Conservation (phyloP, 208 protist species). For the Acanthamoeba castellanii region DNA sequence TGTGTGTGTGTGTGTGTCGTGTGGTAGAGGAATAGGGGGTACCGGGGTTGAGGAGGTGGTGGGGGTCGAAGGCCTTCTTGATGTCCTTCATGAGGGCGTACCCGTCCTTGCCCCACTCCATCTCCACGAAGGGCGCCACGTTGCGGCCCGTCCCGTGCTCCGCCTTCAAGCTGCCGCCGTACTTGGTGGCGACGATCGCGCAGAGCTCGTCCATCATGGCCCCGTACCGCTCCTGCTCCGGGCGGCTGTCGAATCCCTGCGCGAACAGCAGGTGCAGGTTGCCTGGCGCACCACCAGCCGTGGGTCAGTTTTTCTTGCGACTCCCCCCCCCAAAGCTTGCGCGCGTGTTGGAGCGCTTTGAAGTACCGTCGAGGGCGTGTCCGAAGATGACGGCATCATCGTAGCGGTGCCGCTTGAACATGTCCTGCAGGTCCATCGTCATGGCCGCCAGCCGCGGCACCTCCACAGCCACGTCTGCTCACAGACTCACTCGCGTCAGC, state of each 20-base stretch:
- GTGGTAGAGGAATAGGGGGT: not conserved
- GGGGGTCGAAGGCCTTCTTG: constrained; percentile 85
- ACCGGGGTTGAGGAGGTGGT: constrained; percentile 79
- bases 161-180: constrained; percentile 75
- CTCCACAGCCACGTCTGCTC: constrained; percentile 77
- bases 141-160: constrained; percentile 85
- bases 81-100: constrained; percentile 83
- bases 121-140: constrained; percentile 86
- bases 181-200: constrained; percentile 77
- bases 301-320: no score
- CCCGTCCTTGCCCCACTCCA: constrained; percentile 85
- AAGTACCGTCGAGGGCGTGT: constrained; percentile 84
- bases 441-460: constrained; percentile 79
- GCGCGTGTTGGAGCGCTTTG: no score
- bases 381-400: constrained; percentile 84
- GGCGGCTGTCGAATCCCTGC: constrained; percentile 78
- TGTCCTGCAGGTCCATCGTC: constrained; percentile 74
- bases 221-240: constrained; percentile 78
- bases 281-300: no score
- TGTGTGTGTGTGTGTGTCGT: no score
- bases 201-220: constrained; percentile 83
- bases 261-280: constrained; percentile 86
- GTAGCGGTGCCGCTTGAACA: constrained; percentile 75
- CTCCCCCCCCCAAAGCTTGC: no score
- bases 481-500: no score